Evolutionary conservation across 176 grass and related monocot genomes (phyloP).

Genomic region (Oryza glaberrima): DNA sequence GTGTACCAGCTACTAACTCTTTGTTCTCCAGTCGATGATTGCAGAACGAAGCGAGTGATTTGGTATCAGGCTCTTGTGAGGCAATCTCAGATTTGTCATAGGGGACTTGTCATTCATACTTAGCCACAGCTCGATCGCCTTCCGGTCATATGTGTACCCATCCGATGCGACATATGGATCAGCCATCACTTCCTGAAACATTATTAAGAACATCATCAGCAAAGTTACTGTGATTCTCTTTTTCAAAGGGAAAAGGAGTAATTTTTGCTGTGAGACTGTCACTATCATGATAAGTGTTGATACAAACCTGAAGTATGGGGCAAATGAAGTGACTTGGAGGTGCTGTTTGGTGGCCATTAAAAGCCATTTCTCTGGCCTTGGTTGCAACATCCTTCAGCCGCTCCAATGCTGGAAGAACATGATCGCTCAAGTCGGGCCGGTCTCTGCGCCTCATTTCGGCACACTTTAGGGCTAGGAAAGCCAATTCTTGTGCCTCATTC

Average conservation of each 20-base stretch:
- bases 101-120: slow-evolving; percentile 73
- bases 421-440: slow-evolving; percentile 56
- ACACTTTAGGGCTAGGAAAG: slow-evolving; percentile 61
- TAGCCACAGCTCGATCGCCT: slow-evolving; percentile 80
- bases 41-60: slow-evolving; percentile 87
- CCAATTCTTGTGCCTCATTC: slow-evolving; percentile 56
- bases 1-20: slow-evolving; percentile 27
- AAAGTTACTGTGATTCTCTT: neutral
- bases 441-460: slow-evolving; percentile 74
- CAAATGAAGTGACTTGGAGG: slow-evolving; percentile 78
- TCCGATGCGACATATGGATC: slow-evolving; percentile 79
- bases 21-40: slow-evolving; percentile 76
- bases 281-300: neutral
- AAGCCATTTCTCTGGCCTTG: slow-evolving; percentile 30
- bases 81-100: slow-evolving; percentile 73
- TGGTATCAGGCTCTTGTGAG: slow-evolving; percentile 62
- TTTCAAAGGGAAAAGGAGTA: neutral
- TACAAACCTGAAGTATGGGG: slow-evolving; percentile 80
- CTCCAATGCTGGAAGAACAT: slow-evolving; percentile 60
- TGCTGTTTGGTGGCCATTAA: slow-evolving; percentile 12
- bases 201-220: neutral
- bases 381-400: slow-evolving; percentile 55
- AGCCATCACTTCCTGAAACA: slow-evolving; percentile 66
- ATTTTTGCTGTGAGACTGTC: neutral
- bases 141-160: slow-evolving; percentile 82